Evolutionary conservation across 2,329 filamentous ascomycete species (phyloP).

Genomic region (Torrubiella hemipterigena): DNA sequence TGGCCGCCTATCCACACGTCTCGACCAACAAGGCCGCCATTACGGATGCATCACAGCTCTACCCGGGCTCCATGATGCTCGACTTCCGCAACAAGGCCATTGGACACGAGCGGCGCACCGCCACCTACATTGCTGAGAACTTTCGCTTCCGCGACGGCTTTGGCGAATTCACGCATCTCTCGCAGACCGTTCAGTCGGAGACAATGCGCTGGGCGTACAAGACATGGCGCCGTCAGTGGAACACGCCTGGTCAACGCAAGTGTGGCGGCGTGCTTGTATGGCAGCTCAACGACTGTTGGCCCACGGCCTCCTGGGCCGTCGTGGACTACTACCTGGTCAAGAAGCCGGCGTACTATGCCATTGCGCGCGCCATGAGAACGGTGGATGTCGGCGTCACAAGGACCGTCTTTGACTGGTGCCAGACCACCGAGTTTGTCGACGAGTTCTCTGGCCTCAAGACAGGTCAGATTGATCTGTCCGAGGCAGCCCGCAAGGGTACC

Average conservation of each 20-base stretch:
- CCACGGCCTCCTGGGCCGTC: constrained; percentile 48
- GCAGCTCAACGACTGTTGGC: constrained; percentile 57
- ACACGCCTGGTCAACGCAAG: constrained; percentile 40
- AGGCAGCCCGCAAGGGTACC: background rate
- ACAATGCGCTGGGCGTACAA: constrained; percentile 32
- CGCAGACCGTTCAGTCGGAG: constrained; percentile 36
- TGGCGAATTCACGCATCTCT: constrained; percentile 18
- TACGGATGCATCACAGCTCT: constrained; percentile 37
- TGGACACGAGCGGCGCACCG: constrained; percentile 59
- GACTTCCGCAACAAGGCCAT: constrained; percentile 75
- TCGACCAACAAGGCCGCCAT: constrained; percentile 58
- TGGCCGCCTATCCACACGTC: constrained; percentile 49
- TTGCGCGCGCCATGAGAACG: constrained; percentile 39
- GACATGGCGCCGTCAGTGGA: constrained; percentile 47
- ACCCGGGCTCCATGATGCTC: constrained; percentile 57
- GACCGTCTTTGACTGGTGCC: constrained; percentile 8
- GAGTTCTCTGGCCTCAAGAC: background rate
- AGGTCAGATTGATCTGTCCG: background rate
- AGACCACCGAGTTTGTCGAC: background rate
- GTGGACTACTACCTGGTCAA: constrained; percentile 48
- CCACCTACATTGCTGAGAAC: constrained; percentile 63
- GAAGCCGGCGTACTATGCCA: constrained; percentile 39
- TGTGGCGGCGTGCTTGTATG: constrained; percentile 51
- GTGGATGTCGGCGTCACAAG: constrained; percentile 40
- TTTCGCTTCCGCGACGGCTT: constrained; percentile 29